Evolutionary conservation across 805 yeast genomes (phyloP).

Genomic region (Metschnikowia sp.): DNA sequence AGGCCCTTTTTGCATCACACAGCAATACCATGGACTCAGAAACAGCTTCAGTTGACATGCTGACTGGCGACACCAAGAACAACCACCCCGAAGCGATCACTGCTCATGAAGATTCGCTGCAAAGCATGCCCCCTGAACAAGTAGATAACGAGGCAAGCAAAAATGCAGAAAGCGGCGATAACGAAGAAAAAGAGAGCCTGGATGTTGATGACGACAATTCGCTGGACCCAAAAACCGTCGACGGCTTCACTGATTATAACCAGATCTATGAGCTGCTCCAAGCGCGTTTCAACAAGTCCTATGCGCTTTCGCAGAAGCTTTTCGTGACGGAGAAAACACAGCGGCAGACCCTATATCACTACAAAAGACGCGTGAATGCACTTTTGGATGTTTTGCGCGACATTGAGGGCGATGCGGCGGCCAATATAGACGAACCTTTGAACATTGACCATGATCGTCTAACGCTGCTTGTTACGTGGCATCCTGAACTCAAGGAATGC

Average conservation of each 20-base stretch:
- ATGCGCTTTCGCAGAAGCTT: conserved; percentile 23
- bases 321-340: conserved; percentile 33
- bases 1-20: too few species aligned
- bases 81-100: too few species aligned
- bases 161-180: too few species aligned
- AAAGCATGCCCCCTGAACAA: not conserved
- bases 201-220: not conserved
- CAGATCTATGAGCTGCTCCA: conserved; percentile 27
- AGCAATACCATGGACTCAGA: too few species aligned
- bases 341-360: conserved; percentile 32
- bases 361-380: conserved; percentile 37
- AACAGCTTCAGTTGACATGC: too few species aligned
- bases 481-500: conserved; percentile 20
- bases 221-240: not conserved
- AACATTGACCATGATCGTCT: conserved; percentile 18
- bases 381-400: conserved; percentile 28
- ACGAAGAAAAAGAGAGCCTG: too few species aligned
- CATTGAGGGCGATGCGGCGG: conserved; percentile 9
- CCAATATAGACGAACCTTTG: conserved; percentile 1
- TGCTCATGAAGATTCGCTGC: too few species aligned
- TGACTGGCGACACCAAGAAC: too few species aligned
- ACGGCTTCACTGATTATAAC: conserved; percentile 20
- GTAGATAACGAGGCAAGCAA: not conserved
- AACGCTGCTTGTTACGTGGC: conserved; percentile 20
- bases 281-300: conserved; percentile 23